Base-by-base conservation (phyloP, 192 early-diverging fungal species). In the Endogone sp. region DNA sequence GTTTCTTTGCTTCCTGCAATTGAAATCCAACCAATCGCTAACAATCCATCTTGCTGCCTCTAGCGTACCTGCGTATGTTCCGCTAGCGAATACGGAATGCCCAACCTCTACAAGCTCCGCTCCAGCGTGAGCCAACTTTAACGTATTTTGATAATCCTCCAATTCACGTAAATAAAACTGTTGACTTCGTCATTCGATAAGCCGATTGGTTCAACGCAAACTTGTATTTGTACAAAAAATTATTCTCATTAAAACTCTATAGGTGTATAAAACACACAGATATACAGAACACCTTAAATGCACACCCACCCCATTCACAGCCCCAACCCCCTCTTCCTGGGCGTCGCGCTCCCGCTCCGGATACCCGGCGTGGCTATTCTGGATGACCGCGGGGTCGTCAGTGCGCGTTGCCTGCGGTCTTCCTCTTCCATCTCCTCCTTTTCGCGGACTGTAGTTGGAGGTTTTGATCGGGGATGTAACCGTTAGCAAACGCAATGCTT, bases 281-380 rank as follows among this genome's bases (percentile, higher is more conserved):
- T n/a, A n/a, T n/a, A n/a, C n/a, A n/a, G n/a, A n/a, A n/a, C n/a
- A n/a, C n/a, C n/a, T n/a, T n/a, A n/a, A n/a, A n/a, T n/a, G n/a
- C n/a, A n/a, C n/a, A n/a, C n/a, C n/a, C n/a, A n/a, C n/a, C n/a
- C n/a, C n/a, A n/a, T 31, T 75, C 63, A 82, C 30, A 82, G 63
- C 3, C 78, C 81, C 26, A 79, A 71, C 28, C 72, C 56, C 2
- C 79, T 73, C 57, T 77, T 75, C 55, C 71, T 58, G 3, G 75
- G 79, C 4, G 79, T 79, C 37, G 73, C 71, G 29, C 77, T 73
- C 9, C 37, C 37, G 54, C 74, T 67, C n/a, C 79, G 59, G 23
- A 75, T 68, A 21, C 85, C 85, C 16, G 82, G 85, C 9, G 82
- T 82, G 10, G 81, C 79, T 59, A 82, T 84, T 24, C 75, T 68